Percentiles rank a stretch among this genome's conserved stretches.
phyloP scores from a whole-genome alignment of 805 yeast species.

The Kazachstania africana region DNA sequence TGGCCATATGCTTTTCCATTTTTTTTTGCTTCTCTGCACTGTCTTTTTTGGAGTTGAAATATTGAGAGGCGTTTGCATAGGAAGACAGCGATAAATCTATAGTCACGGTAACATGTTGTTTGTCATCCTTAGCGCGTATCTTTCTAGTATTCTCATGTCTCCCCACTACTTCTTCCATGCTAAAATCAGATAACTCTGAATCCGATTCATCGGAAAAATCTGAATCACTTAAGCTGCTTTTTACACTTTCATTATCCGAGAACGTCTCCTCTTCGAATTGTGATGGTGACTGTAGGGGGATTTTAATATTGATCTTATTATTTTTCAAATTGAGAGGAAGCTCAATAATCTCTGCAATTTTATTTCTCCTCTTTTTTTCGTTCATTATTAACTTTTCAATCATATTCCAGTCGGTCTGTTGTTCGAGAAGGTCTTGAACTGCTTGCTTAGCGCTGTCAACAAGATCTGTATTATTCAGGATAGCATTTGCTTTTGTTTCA shows the following conservation, averaged over 20 bases:
- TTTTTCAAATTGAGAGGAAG: constrained; percentile 60
- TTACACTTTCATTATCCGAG: constrained; percentile 10
- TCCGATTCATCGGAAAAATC: constrained; percentile 13
- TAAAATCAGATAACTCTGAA: too few species aligned
- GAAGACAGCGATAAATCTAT: constrained; percentile 67
- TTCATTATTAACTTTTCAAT: constrained; percentile 63
- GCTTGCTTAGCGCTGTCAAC: constrained; percentile 64
- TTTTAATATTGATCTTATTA: constrained; percentile 47
- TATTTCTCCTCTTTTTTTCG: constrained; percentile 57
- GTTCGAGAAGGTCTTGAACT: constrained; percentile 56
- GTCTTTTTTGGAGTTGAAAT: constrained; percentile 63
- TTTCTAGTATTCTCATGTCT: neutral
- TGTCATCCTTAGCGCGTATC: constrained; percentile 6
- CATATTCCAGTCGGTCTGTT: constrained; percentile 89
- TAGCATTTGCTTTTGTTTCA: constrained; percentile 57
- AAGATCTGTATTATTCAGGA: constrained; percentile 53
- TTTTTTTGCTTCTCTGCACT: constrained; percentile 71
- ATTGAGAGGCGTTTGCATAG: constrained; percentile 77
- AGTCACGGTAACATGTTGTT: constrained; percentile 35
- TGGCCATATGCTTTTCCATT: constrained; percentile 63
- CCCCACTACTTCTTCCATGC: constrained; percentile 2
- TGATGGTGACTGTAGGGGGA: constrained; percentile 38
- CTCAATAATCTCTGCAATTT: constrained; percentile 48
- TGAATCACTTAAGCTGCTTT: constrained; percentile 10
- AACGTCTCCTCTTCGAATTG: constrained; percentile 22